Evolutionary conservation across 1,284 basidiomycete species (phyloP).

Genomic region (Ceratobasidium theobromae): DNA sequence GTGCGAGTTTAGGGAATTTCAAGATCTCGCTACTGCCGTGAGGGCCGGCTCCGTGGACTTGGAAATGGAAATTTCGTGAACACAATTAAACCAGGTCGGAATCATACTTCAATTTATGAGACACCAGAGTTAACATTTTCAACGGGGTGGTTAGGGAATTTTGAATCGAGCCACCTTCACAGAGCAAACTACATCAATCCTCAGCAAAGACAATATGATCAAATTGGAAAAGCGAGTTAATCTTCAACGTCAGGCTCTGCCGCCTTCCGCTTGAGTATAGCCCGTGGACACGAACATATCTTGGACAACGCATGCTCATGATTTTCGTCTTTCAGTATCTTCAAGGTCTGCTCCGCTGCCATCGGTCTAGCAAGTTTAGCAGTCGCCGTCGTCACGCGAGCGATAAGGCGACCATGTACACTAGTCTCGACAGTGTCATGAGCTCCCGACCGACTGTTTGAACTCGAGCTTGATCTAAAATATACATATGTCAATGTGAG

Average conservation of each 20-base stretch:
- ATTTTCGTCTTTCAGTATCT: constrained; percentile 4
- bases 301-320: constrained; percentile 20
- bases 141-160: too few relatives aligned
- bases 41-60: too few relatives aligned
- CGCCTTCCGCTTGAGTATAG: constrained; percentile 6
- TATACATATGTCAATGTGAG: neutral
- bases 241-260: neutral
- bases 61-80: too few relatives aligned
- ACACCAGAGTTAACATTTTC: too few relatives aligned
- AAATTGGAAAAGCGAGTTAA: neutral
- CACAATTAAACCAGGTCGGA: too few relatives aligned
- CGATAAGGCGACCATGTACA: constrained; percentile 13
- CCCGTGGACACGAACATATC: constrained; percentile 23
- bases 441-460: neutral
- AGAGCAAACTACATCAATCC: too few relatives aligned
- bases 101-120: too few relatives aligned
- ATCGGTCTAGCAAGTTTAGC: constrained; percentile 18
- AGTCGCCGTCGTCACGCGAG: neutral
- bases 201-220: neutral
- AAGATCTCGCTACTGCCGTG: too few relatives aligned
- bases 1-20: too few relatives aligned
- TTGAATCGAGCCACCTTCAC: too few relatives aligned
- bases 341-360: constrained; percentile 2
- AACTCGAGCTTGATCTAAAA: constrained; percentile 13
- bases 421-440: constrained; percentile 21